phyloP scores from a whole-genome alignment of 345 rosid genomes.

The Eucalyptus pauciflora region DNA sequence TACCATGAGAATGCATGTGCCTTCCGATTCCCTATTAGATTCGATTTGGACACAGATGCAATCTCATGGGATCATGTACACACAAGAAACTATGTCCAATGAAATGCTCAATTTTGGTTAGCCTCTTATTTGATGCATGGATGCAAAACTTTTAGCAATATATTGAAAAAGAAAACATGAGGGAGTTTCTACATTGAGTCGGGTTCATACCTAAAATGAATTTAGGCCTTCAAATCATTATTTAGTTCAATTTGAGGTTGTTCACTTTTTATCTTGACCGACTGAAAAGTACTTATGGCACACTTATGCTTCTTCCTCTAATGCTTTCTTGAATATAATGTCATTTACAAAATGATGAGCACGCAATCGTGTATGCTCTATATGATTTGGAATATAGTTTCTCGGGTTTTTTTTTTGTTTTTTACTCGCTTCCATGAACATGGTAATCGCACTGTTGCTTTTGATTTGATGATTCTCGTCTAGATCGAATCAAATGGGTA shows the following conservation, averaged over 20 bases:
- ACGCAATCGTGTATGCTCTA: background rate
- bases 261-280: background rate
- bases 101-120: background rate
- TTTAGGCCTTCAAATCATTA: background rate
- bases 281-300: background rate
- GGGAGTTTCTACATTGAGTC: background rate
- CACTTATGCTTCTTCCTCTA: background rate
- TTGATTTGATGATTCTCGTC: background rate
- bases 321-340: background rate
- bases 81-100: background rate
- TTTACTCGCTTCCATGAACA: background rate
- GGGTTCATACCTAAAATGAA: background rate
- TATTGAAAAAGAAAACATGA: background rate
- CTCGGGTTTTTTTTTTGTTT: background rate
- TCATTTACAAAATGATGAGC: background rate
- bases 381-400: background rate
- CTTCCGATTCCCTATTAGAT: background rate
- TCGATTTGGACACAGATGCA: background rate
- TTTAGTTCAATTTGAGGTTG: background rate
- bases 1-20: background rate
- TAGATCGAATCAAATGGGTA: background rate
- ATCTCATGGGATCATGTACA: background rate
- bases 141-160: background rate
- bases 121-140: background rate
- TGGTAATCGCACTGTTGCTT: background rate